Evolutionary conservation across 176 grass and related monocot genomes (phyloP), one percentile per base, ranked within the genome.

Genomic region (Puccinellia tenuiflora): DNA sequence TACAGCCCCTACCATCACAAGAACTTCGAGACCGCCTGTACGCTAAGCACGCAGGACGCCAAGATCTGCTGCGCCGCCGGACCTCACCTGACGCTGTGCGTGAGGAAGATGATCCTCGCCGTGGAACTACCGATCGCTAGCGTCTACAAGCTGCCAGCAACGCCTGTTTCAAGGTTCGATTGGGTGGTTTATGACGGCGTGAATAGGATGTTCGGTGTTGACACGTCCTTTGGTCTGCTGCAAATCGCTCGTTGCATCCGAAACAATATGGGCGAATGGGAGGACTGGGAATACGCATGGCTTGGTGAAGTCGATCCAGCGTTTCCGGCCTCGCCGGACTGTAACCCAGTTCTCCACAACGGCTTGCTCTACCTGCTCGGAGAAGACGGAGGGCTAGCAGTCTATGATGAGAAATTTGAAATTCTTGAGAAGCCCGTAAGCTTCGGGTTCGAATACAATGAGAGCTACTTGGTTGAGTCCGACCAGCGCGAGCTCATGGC

Each of bases 1-100:
- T 87, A 87, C 20, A 82, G 79, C 37, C 85, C 72, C 18, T 82
- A 61, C 9, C 61, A 61, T 29, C 45, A 77, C 38, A 87, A 77
- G 15, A 87, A 61, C 12, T 87, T 87, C 12, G 86, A 87, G 73
- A 2, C 70, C 12, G 22, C 22, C 31, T 0, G 25, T 28, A 68
- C 61, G 2, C 80, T 78, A 0, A 42, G 13, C 0, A 10, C 18
- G 22, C 64, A 51, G 0, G 63, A 21, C 53, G 79, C 73, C 48
- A 78, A 34, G 48, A 30, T 88, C 26, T 88, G 86, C 42, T 77
- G 39, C 73, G 61, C 79, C 61, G 26, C 14, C 6, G 80, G 73
- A 24, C 13, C 25, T 1, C 71, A 33, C 78, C 50, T 88, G 28
- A 88, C 53, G 15, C 39, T 83, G 9, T 42, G 62, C 2, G 2